Percentiles rank a stretch among this genome's conserved stretches.
phyloP scores from a whole-genome alignment of 345 rosid species.

The Sonneratia alba region DNA sequence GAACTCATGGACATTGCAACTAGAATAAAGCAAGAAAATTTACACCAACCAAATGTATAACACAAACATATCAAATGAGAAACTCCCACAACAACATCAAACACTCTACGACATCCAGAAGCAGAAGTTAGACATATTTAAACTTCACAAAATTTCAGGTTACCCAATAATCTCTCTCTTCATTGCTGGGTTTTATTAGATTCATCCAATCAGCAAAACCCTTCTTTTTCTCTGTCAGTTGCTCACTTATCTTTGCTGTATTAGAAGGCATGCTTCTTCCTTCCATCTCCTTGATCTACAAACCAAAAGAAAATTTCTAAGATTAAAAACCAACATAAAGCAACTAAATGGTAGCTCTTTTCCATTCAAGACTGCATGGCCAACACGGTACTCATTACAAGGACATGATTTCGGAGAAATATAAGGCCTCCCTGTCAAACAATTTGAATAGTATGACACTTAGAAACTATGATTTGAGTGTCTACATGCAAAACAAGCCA shows the following conservation, averaged over 20 bases:
- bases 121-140: background rate
- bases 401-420: background rate
- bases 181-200: slow-evolving; percentile 73
- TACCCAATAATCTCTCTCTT: slow-evolving; percentile 82
- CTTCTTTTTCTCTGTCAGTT: slow-evolving; percentile 60
- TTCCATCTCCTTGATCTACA: slow-evolving; percentile 88
- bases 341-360: background rate
- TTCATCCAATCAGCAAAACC: slow-evolving; percentile 86
- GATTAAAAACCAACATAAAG: background rate
- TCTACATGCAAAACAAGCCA: too few relatives aligned
- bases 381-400: background rate
- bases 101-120: background rate
- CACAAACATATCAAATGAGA: background rate
- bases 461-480: background rate
- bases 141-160: background rate
- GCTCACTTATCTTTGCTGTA: slow-evolving; percentile 44
- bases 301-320: background rate
- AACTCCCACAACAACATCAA: background rate
- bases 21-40: background rate
- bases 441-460: background rate
- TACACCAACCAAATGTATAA: background rate
- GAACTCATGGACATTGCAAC: too few relatives aligned
- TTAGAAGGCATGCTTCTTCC: slow-evolving; percentile 59
- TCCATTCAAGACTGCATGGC: background rate
- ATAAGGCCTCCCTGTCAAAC: background rate